A percentile compares a stretch with the other conserved stretches of the same genome.
phyloP scores from a whole-genome alignment of 192 early-diverging fungal genomes.

The Glomus cerebriforme region DNA sequence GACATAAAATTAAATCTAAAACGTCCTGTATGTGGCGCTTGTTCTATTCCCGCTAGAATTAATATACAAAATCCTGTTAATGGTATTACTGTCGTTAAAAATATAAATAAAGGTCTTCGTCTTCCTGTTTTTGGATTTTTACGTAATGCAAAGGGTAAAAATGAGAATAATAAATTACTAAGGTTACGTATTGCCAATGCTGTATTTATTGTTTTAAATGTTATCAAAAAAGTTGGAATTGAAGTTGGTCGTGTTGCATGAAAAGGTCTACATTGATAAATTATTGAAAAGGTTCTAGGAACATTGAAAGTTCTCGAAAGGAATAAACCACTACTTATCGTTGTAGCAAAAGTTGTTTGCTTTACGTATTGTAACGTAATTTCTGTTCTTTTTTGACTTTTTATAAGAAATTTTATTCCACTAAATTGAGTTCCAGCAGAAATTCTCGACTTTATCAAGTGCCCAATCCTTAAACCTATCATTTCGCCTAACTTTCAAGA shows the following conservation, averaged over 20 bases:
- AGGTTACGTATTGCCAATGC: neutral
- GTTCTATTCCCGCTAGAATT: slow-evolving; percentile 41
- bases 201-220: neutral
- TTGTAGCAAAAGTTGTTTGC: neutral
- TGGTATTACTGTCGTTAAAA: slow-evolving; percentile 32
- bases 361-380: neutral
- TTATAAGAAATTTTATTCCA: neutral
- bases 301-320: neutral
- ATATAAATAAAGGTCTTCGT: neutral
- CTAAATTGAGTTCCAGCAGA: neutral
- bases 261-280: neutral
- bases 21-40: slow-evolving; percentile 58
- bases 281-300: too few relatives aligned
- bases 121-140: neutral
- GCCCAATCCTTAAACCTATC: neutral
- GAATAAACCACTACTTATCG: neutral
- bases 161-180: slow-evolving; percentile 18
- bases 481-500: neutral
- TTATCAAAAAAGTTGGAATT: neutral
- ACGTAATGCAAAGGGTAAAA: slow-evolving; percentile 12
- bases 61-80: slow-evolving; percentile 41
- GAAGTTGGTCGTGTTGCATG: slow-evolving; percentile 1
- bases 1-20: slow-evolving; percentile 50
- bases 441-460: neutral
- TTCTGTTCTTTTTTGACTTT: neutral